Evolutionary conservation across 129 eudicot species (phyloP).

Genomic region (Oenanthe sinensis): DNA sequence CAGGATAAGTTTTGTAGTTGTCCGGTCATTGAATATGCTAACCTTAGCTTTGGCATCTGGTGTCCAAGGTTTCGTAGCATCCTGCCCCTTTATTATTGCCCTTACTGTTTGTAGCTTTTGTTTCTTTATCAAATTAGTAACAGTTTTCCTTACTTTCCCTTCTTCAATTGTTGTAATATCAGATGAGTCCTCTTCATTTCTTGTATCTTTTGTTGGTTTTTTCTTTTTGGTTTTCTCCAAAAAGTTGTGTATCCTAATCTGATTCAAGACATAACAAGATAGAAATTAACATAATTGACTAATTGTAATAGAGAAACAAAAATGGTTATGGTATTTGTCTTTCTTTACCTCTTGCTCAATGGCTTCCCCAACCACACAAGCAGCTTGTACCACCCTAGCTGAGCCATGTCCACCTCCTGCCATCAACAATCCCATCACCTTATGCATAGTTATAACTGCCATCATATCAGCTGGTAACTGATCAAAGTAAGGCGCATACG

Average conservation of each 20-base stretch:
- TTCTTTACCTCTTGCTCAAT: conserved; percentile 78
- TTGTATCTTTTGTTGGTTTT: conserved; percentile 30
- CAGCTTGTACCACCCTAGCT: conserved; percentile 65
- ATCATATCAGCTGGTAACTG: conserved; percentile 84
- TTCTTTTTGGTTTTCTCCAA: conserved; percentile 62
- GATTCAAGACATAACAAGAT: conserved; percentile 16
- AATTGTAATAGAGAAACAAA: neutral
- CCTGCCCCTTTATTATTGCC: conserved; percentile 48
- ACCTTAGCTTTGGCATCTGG: conserved; percentile 82
- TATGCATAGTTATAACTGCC: conserved; percentile 92
- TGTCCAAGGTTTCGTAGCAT: conserved; percentile 64
- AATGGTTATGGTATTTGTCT: neutral
- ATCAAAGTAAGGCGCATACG: conserved; percentile 50
- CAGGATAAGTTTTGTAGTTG: neutral
- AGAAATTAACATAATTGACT: neutral
- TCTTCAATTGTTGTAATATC: conserved; percentile 24
- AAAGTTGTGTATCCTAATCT: conserved; percentile 69
- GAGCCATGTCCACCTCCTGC: conserved; percentile 67
- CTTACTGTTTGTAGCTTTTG: conserved; percentile 62
- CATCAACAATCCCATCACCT: conserved; percentile 80
- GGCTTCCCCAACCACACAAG: conserved; percentile 77
- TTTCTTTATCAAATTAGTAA: conserved; percentile 56
- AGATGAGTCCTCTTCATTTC: conserved; percentile 28
- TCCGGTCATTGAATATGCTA: conserved; percentile 9
- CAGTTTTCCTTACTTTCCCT: conserved; percentile 45